A percentile compares a stretch with the other conserved stretches of the same genome.
Conservation (phyloP, 108 stramenopile genomes). For the Conticribra weissflogii region DNA sequence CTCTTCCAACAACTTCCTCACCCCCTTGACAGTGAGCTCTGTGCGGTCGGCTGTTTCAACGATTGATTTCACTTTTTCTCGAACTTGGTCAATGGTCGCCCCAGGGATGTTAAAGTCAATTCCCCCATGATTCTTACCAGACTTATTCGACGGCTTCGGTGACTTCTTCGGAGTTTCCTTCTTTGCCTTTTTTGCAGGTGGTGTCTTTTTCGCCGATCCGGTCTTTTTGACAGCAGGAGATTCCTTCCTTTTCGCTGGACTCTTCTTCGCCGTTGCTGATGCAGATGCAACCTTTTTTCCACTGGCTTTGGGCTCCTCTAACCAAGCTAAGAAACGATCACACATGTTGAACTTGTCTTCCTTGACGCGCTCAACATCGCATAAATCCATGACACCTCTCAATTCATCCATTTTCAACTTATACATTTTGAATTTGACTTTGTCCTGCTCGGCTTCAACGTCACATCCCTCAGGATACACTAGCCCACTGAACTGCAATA, state of each 20-base stretch:
- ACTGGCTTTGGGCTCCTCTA: conserved; percentile 46
- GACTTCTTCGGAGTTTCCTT: conserved; percentile 19
- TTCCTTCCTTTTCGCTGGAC: conserved; percentile 13
- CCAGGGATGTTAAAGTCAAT: conserved; percentile 49
- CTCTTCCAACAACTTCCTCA: conserved; percentile 40
- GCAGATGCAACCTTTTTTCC: conserved; percentile 28
- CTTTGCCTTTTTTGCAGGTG: conserved; percentile 36
- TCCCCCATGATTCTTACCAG: conserved; percentile 7
- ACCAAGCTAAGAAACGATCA: conserved; percentile 43
- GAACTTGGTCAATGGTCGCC: conserved; percentile 25
- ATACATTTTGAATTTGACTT: conserved; percentile 33
- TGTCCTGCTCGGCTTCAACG: conserved; percentile 31
- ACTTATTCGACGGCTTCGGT: neutral
- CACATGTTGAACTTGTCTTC: conserved; percentile 37
- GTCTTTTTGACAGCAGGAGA: conserved; percentile 1
- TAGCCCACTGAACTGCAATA: conserved; percentile 46
- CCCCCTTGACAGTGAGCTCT: conserved; percentile 35
- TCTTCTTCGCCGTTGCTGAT: conserved; percentile 14
- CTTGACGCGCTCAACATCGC: conserved; percentile 33
- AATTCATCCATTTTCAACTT: conserved; percentile 33
- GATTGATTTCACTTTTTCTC: conserved; percentile 35
- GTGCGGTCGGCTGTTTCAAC: conserved; percentile 33
- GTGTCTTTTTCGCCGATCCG: conserved; percentile 26
- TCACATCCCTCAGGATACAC: conserved; percentile 38
- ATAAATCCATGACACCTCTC: conserved; percentile 45